A percentile compares a stretch with the other conserved stretches of the same genome.
Evolutionary conservation across 2,329 filamentous ascomycete genomes (phyloP).

Genomic region (Nigrospora sphaerica): DNA sequence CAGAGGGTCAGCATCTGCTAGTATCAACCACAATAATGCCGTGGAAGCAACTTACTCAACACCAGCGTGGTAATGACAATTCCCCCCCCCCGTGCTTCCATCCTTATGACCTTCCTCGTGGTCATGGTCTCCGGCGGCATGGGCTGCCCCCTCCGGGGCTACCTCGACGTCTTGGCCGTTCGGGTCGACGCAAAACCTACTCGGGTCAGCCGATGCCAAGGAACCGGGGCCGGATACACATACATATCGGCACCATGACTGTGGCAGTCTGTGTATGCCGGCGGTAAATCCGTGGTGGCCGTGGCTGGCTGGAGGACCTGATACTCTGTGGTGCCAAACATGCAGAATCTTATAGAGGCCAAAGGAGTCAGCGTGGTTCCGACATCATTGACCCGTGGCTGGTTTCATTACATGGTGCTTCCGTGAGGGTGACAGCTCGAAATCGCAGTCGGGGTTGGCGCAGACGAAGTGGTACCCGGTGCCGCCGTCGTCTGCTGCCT

Average conservation of each 20-base stretch:
- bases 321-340: conserved; percentile 18
- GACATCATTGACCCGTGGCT: not conserved
- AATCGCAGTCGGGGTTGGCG: conserved; percentile 31
- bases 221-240: conserved; percentile 8
- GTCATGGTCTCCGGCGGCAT: conserved; percentile 7
- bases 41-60: too few relatives aligned
- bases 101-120: conserved; percentile 13
- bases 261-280: conserved; percentile 38
- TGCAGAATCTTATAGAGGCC: conserved; percentile 19
- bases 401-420: conserved; percentile 28
- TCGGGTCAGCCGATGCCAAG: not conserved
- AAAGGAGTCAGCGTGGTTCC: not conserved
- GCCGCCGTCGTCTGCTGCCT: conserved; percentile 7
- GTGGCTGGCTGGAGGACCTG: conserved; percentile 21
- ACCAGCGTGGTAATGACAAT: too few relatives aligned
- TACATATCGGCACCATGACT: conserved; percentile 42
- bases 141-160: conserved; percentile 18
- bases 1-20: too few relatives aligned
- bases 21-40: too few relatives aligned
- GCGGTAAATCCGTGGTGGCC: conserved; percentile 17
- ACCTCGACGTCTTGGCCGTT: conserved; percentile 56
- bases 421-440: conserved; percentile 46
- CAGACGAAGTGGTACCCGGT: conserved; percentile 15
- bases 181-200: conserved; percentile 54
- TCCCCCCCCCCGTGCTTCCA: conserved; percentile 6